Percentiles rank a stretch among this genome's conserved stretches.
phyloP scores from a whole-genome alignment of 2,329 filamentous ascomycete genomes.

The Calonectria pseudoturangicola region DNA sequence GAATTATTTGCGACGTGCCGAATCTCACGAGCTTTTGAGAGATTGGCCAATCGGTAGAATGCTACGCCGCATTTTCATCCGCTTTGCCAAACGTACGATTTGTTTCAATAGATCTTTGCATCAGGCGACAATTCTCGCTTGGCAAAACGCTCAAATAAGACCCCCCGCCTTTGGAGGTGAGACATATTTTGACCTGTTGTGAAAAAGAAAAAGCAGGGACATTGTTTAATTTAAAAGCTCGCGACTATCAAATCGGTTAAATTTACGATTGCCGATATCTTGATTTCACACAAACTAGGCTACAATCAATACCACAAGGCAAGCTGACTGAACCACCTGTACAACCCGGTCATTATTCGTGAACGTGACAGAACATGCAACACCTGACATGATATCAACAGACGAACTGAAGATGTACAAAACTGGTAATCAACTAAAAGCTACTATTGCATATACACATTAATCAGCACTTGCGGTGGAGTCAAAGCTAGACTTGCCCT shows the following conservation, averaged over 20 bases:
- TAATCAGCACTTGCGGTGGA: constrained; percentile 17
- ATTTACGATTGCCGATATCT: too few species aligned
- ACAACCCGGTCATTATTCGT: too few species aligned
- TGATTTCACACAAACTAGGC: too few species aligned
- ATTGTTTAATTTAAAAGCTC: too few species aligned
- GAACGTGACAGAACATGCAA: too few species aligned
- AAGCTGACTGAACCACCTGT: too few species aligned
- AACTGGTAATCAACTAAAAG: too few species aligned
- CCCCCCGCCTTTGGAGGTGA: background rate
- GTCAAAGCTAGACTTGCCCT: constrained; percentile 27
- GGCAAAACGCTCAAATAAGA: background rate
- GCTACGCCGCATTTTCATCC: background rate
- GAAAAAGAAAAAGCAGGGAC: too few species aligned
- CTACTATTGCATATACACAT: background rate
- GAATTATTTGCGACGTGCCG: background rate
- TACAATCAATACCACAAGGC: too few species aligned
- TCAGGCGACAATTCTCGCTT: background rate
- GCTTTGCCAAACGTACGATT: background rate
- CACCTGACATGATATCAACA: too few species aligned
- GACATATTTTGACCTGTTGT: background rate
- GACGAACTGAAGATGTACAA: too few species aligned
- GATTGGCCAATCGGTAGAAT: background rate
- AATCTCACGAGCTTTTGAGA: background rate
- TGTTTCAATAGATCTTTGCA: background rate
- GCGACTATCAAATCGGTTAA: too few species aligned